A percentile compares a stretch with the other conserved stretches of the same genome.
phyloP scores from a whole-genome alignment of 768 basidiomycete species.

The Macrolepiota fuliginosa region DNA sequence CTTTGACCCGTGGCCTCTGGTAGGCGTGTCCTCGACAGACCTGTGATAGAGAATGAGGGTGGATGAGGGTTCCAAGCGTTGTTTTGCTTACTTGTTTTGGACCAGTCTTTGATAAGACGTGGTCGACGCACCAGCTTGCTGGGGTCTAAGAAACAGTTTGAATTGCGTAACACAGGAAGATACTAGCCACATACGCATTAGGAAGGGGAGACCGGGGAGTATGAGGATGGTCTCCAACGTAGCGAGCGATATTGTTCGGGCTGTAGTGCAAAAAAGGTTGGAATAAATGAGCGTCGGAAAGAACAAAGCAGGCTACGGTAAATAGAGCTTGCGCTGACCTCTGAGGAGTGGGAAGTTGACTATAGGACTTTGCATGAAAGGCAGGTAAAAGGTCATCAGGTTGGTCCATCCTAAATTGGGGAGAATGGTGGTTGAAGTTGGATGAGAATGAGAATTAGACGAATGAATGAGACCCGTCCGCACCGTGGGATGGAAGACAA shows the following conservation, averaged over 20 bases:
- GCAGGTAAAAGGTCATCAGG: conserved; percentile 18
- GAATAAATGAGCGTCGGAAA: conserved; percentile 4
- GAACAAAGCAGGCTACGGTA: background rate
- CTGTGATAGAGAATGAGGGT: conserved; percentile 10
- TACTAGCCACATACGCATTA: conserved; percentile 1
- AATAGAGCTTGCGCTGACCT: conserved; percentile 19
- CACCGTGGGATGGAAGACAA: conserved; percentile 13
- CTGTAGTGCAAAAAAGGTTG: conserved; percentile 12
- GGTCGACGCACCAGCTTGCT: background rate
- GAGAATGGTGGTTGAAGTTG: conserved; percentile 7
- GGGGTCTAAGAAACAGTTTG: background rate
- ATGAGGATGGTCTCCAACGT: conserved; percentile 6
- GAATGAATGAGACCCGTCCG: background rate
- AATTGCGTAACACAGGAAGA: background rate
- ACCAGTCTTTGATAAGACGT: conserved; percentile 9
- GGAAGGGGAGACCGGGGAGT: conserved; percentile 18
- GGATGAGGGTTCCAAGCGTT: conserved; percentile 9
- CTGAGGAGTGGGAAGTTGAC: conserved; percentile 36
- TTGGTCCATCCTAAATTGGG: conserved; percentile 16
- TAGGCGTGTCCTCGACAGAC: conserved; percentile 19
- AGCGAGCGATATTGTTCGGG: conserved; percentile 17
- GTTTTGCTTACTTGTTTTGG: conserved; percentile 17
- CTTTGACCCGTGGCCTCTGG: conserved; percentile 22
- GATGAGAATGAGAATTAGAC: background rate
- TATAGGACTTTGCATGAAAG: conserved; percentile 24